Conservation (phyloP, 352 stramenopile genomes). For the Lagenidium giganteum region DNA sequence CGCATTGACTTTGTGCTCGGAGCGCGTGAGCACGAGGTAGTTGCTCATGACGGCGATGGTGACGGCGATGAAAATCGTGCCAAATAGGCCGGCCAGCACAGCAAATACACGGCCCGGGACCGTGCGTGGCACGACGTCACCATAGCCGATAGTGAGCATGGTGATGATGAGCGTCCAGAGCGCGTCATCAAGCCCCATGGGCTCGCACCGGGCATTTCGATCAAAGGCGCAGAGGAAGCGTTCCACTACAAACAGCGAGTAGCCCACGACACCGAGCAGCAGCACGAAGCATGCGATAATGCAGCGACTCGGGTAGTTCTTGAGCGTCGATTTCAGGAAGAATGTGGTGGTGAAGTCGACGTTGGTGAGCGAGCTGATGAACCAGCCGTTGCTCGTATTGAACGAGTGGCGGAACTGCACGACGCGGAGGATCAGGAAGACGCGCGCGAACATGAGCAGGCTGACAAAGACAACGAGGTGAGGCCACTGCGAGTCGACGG, state of each 20-base stretch:
- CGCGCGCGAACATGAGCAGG: slow-evolving; percentile 54
- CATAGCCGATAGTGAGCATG: slow-evolving; percentile 70
- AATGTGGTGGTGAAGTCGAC: slow-evolving; percentile 64
- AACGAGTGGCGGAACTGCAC: slow-evolving; percentile 65
- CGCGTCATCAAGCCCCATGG: slow-evolving; percentile 42
- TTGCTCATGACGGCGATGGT: slow-evolving; percentile 77
- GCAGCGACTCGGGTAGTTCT: slow-evolving; percentile 53
- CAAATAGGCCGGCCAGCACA: slow-evolving; percentile 42
- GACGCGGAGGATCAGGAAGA: slow-evolving; percentile 48
- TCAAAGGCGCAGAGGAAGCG: slow-evolving; percentile 66
- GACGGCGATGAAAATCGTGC: slow-evolving; percentile 52
- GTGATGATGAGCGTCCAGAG: slow-evolving; percentile 70
- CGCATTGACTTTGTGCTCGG: slow-evolving; percentile 75
- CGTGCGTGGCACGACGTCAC: slow-evolving; percentile 57
- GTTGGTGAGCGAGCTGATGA: slow-evolving; percentile 73
- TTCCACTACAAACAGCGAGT: slow-evolving; percentile 65
- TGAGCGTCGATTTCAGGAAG: slow-evolving; percentile 75
- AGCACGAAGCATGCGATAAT: slow-evolving; percentile 32
- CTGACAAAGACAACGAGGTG: slow-evolving; percentile 50
- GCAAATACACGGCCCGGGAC: slow-evolving; percentile 37
- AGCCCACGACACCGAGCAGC: slow-evolving; percentile 42
- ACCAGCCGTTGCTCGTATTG: slow-evolving; percentile 79
- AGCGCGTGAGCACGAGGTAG: slow-evolving; percentile 67
- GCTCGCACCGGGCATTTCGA: slow-evolving; percentile 43
- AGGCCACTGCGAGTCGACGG: slow-evolving; percentile 51